phyloP scores from a whole-genome alignment of 73 alveolate species.

The Diophrys appendiculata region DNA sequence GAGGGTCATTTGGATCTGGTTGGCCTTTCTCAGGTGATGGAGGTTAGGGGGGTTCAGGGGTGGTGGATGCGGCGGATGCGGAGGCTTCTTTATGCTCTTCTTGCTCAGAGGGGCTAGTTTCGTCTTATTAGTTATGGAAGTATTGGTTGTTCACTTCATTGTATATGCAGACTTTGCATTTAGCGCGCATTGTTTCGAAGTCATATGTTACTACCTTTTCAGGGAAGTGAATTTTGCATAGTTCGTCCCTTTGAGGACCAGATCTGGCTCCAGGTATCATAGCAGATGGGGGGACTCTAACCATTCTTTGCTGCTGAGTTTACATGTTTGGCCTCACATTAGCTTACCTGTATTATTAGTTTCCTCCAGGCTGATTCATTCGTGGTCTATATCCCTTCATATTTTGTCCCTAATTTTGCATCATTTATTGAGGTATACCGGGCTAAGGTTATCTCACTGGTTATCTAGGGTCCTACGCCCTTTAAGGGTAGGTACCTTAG shows the following conservation, averaged over 20 bases:
- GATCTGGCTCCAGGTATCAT: neutral
- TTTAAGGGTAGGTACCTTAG: no score
- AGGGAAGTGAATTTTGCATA: conserved; percentile 13
- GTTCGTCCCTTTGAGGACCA: neutral
- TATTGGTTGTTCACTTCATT: neutral
- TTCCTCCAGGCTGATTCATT: neutral
- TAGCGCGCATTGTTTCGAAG: neutral
- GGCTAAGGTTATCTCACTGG: no score
- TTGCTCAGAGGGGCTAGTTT: no score
- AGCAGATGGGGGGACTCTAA: neutral
- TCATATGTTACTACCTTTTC: neutral
- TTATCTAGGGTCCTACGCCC: no score
- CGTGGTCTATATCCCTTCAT: neutral
- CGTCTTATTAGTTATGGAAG: conserved; percentile 9
- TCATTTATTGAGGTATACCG: no score
- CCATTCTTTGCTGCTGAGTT: neutral
- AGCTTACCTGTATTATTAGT: neutral
- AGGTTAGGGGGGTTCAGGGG: conserved; percentile 1
- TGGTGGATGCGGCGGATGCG: neutral
- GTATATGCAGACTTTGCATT: neutral
- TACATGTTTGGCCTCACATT: neutral
- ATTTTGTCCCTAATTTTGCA: no score
- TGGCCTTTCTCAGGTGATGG: neutral
- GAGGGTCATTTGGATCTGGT: conserved; percentile 8
- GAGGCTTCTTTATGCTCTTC: no score